Evolutionary conservation across 345 rosid species (phyloP), one percentile per base, ranked within the genome.

Genomic region (Leavenworthia alabamica): DNA sequence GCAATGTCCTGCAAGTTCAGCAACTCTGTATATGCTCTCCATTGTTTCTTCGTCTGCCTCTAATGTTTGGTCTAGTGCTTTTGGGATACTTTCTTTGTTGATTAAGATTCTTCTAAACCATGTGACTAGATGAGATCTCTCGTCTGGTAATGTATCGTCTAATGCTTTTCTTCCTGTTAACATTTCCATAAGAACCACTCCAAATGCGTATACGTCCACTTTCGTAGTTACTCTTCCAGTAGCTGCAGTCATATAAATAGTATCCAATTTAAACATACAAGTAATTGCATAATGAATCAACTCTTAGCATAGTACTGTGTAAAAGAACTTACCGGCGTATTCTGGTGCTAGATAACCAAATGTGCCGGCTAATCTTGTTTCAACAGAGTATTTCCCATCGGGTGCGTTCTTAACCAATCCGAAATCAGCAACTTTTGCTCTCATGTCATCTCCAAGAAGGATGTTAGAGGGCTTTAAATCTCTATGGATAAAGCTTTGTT

Each of bases 331-430:
- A 88, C 98, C 89, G 31, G 98, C 98, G 65, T 91, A 91, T 64
- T 91, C 98, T 12, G 98, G 98, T 5, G 98, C 98, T 56, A 91
- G 89, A 76, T 91, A 91, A 44, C 98, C 98, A 52, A 91, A 91
- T 12, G 96, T 91, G 58, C 98, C 98, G 8, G 98, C 98, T 77
- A 91, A 76, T 57, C 84, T 77, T n/a, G 98, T 91, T 72, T 86
- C 95, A 23, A 88, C 75, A 4, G 98, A 91, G 75, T 82, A 78
- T 50, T 88, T 88, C 20, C 92, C 98, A 39, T 86, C 98, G 0
- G 95, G 91, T 11, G 96, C 91, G 46, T 81, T 80, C 73, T 88
- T 88, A 36, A 91, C 98, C 76, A 91, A 73, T 11, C 96, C 97
- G 39, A 90, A 90, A 75, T 90, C 97, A 4, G 97, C 85, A 41